Base-by-base conservation (phyloP, 371 early-diverging fungal genomes). In the Amoeboaphelidium protococcarum region DNA sequence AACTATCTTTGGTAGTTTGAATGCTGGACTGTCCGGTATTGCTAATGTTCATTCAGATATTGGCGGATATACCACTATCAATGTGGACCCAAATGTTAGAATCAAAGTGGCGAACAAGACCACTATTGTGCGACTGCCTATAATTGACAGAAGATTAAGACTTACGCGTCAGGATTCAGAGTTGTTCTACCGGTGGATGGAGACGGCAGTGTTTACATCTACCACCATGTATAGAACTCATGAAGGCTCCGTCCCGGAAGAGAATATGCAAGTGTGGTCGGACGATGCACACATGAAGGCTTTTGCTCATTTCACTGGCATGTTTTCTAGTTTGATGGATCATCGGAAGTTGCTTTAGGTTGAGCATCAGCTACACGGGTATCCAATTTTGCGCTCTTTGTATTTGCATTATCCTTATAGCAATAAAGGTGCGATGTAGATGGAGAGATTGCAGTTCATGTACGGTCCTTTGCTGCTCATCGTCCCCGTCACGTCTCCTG, bases 181-280 rank as follows among this genome's bases (percentile, higher is more conserved):
- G 24, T 44, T 68, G 22, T 45, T 70, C 2, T 50, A 51, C 13
- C 54, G 70, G 42, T 70, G 70, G 70, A 60, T 70, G 62, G 70
- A 70, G 37, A 51, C 68, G 16, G 64, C 62, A 10, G 63, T 60
- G 3, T 65, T 65, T 41, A 6, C 16, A 6, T 31, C 37, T 10
- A 62, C 64, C 1, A 49, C 60, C 3, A 60, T 59, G 2, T 70
- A 59, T 45, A 55, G 67, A 47, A 65, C 66, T 1, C 55, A 64
- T 6, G 67, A 68, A 52, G 68, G 70, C 47, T 46, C 56, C 21
- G 50, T 60, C 16, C 67, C 69, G 3, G 57, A 58, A n/a, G 26
- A 42, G 2, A 68, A 69, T 56, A 64, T 64, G 2, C 70, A 69
- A 40, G 62, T 67, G 43, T 69, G 67, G 44, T 57, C 62, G 40